Evolutionary conservation across 2,329 filamentous ascomycete genomes (phyloP).

Genomic region (Beauveria brongniartii): DNA sequence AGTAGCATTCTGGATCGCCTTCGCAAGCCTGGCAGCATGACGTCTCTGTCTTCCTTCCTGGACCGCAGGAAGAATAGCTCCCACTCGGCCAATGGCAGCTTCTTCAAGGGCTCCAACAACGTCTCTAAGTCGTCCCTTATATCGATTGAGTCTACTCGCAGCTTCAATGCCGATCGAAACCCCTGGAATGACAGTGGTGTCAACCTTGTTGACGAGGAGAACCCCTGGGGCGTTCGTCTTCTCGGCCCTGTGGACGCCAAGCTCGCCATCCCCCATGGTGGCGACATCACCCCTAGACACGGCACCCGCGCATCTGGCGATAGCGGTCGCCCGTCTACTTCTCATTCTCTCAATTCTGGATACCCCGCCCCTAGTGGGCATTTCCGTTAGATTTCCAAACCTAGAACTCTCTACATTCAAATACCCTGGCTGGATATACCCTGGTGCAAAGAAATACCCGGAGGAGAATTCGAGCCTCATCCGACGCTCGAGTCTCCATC

Average conservation of each 20-base stretch:
- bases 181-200: conserved; percentile 98
- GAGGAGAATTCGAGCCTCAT: conserved; percentile 31
- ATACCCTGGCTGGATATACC: conserved; percentile 58
- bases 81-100: conserved; percentile 68
- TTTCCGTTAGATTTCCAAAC: conserved; percentile 66
- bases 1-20: conserved; percentile 85
- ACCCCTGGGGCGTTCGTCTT: conserved; percentile 54
- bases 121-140: conserved; percentile 93
- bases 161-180: conserved; percentile 83
- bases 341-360: conserved; percentile 92
- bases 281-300: conserved; percentile 79
- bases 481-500: conserved; percentile 38
- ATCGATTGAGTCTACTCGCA: conserved; percentile 90
- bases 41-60: conserved; percentile 90
- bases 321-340: conserved; percentile 86
- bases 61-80: conserved; percentile 91
- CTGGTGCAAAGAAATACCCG: conserved; percentile 53
- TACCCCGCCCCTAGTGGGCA: conserved; percentile 88
- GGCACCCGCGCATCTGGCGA: conserved; percentile 78
- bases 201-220: conserved; percentile 84
- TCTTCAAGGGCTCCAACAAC: conserved; percentile 89
- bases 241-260: conserved; percentile 61
- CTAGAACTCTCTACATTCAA: conserved; percentile 41
- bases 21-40: conserved; percentile 89
- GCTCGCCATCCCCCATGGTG: conserved; percentile 58